Percentiles rank a stretch among this genome's conserved stretches.
phyloP scores from a whole-genome alignment of 441 rosid species.

The Eruca vesicaria region DNA sequence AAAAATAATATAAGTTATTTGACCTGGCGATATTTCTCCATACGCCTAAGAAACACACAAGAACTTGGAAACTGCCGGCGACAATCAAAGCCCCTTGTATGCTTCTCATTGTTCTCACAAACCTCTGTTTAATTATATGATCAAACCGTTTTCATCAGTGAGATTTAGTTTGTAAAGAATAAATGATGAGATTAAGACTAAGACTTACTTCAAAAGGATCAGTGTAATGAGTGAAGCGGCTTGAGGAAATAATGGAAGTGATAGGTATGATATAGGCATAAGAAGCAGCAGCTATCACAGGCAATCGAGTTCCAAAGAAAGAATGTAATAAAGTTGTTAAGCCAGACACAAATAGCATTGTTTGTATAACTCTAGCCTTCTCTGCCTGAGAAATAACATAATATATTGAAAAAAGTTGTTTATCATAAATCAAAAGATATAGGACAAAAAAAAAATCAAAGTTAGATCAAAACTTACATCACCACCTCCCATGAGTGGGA shows the following conservation, averaged over 20 bases:
- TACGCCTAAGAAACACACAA: constrained; percentile 61
- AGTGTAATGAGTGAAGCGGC: constrained; percentile 32
- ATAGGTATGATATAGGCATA: constrained; percentile 54
- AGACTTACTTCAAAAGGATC: constrained; percentile 60
- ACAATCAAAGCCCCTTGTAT: constrained; percentile 70
- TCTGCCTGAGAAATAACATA: constrained; percentile 42
- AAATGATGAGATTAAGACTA: neutral
- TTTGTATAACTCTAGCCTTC: constrained; percentile 68
- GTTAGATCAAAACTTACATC: constrained; percentile 43
- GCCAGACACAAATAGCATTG: constrained; percentile 68
- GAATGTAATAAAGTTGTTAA: constrained; percentile 64
- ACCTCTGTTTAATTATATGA: constrained; percentile 44
- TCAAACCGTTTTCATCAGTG: neutral
- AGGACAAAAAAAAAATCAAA: neutral
- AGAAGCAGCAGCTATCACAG: constrained; percentile 57
- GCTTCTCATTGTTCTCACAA: constrained; percentile 69
- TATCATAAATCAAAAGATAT: neutral
- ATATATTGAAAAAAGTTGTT: neutral
- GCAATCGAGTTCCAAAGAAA: constrained; percentile 75
- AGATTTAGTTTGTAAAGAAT: neutral
- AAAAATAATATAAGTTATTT: neutral
- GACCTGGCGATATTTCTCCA: constrained; percentile 79
- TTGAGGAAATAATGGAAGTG: constrained; percentile 56
- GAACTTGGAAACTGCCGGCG: constrained; percentile 65
- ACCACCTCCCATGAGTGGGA: constrained; percentile 85